These are phyloP conservation scores for Raddia distichophylla DNA, from an alignment of 176 grass and related monocot species.

Conservation along the genomic window DNA sequence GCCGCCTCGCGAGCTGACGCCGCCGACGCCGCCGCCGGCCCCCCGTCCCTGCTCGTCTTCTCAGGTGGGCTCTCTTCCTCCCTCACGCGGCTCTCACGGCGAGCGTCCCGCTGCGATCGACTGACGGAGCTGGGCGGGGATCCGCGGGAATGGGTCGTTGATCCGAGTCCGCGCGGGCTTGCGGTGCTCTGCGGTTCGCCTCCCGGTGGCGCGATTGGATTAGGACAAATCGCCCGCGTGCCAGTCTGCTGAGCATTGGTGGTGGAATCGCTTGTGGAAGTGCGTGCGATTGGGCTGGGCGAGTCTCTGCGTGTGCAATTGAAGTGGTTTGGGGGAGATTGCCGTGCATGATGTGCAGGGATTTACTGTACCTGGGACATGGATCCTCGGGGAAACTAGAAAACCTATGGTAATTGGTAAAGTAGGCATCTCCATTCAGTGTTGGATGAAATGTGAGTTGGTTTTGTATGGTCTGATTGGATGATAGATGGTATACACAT, in stretches of 20 bases:
- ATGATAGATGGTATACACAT: background rate
- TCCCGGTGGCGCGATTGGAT: background rate
- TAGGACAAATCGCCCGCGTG: background rate
- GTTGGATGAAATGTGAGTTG: background rate
- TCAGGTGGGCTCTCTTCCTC: conserved; percentile 48
- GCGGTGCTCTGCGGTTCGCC: background rate
- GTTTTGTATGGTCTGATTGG: background rate
- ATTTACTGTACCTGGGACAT: background rate
- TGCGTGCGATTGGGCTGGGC: background rate
- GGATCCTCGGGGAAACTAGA: background rate
- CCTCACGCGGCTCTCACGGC: background rate
- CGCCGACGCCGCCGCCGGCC: background rate
- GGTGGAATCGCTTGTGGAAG: background rate
- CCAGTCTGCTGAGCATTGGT: background rate
- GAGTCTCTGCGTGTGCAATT: background rate
- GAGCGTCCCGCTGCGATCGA: background rate
- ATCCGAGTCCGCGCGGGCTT: background rate
- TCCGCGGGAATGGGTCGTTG: background rate
- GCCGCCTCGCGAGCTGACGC: conserved; percentile 12
- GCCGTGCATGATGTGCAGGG: background rate
- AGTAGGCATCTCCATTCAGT: background rate
- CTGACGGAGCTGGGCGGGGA: background rate
- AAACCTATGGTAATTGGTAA: background rate
- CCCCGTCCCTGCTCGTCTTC: conserved; percentile 86
- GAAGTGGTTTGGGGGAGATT: background rate